Conservation (phyloP, 805 yeast species). For the Kregervanrija pseudodelftensis region DNA sequence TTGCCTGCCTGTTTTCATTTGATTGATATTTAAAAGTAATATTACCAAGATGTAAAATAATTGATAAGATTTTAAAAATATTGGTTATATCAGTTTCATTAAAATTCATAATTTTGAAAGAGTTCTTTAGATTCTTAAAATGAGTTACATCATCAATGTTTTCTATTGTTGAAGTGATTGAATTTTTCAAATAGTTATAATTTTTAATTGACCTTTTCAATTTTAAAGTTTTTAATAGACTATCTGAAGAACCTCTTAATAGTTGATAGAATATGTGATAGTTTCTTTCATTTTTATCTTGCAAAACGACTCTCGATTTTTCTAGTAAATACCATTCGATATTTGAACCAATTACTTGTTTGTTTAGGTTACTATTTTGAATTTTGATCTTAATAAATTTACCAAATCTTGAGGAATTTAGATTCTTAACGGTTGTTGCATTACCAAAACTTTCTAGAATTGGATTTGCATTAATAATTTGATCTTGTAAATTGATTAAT, state of each 20-base stretch:
- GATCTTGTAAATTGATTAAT: conserved; percentile 58
- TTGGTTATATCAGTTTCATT: conserved; percentile 43
- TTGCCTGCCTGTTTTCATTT: conserved; percentile 64
- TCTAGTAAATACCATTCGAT: conserved; percentile 93
- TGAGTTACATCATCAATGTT: conserved; percentile 74
- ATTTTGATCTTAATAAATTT: conserved; percentile 88
- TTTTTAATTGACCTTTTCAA: conserved; percentile 32
- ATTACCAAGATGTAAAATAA: conserved; percentile 81
- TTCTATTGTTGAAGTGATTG: conserved; percentile 49
- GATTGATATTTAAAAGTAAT: conserved; percentile 60
- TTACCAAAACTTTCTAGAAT: conserved; percentile 95
- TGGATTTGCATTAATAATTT: conserved; percentile 90
- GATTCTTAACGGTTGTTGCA: conserved; percentile 89
- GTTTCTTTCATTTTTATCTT: conserved; percentile 72
- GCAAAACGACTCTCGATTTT: conserved; percentile 84
- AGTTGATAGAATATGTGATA: conserved; percentile 92
- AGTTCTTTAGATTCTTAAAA: conserved; percentile 51
- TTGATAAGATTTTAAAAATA: conserved; percentile 62
- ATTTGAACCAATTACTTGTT: conserved; percentile 77
- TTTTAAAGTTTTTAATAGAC: conserved; percentile 39
- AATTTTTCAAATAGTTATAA: conserved; percentile 51
- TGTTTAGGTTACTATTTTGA: conserved; percentile 33
- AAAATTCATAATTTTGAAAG: conserved; percentile 73
- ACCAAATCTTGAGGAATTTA: conserved; percentile 95
- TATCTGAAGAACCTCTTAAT: conserved; percentile 54